Evolutionary conservation across 1,284 basidiomycete genomes (phyloP), one percentile per base, ranked within the genome.

Genomic region (Melampsora larici-populina): DNA sequence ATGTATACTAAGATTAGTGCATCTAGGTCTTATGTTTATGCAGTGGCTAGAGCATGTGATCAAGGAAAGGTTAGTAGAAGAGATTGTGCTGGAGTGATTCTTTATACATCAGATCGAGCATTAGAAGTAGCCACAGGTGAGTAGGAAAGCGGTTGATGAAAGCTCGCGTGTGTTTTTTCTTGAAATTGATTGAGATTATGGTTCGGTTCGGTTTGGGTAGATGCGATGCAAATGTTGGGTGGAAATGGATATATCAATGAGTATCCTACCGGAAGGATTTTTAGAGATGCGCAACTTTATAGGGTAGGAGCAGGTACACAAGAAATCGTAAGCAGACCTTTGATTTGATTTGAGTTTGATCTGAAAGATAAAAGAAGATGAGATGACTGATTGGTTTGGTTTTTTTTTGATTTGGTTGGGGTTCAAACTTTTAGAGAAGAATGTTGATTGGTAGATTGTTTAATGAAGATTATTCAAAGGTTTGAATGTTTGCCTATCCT

Each of bases 1-100:
- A 97, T 97, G 94, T 97, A 97, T 84, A 97, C 94, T 24, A 93
- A 92, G 83, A 86, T 97, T 70, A 92, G 90, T 81, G 92, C 94
- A 5, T 91, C 92, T 77, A 87, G 95, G 74, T 88, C 92, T 40
- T 97, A 97, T 83, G 93, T 96, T 64, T 97, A 97, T 84, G 91
- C 93, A 31, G 94, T 97, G 29, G 93, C 92, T 6, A 87, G 90
- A 81, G 93, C 93, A 24, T 95, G 93, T 82, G 94, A 96, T 84
- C 86, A 86, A 36, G 92, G 92, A 1, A 88, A 90, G 80, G 86
- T 94, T 78, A 94, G 92, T 82, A 87, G 94, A 80, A 86, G 90
- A 82, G 93, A 96, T 82, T 96, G 93, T 81, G 93, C 93, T 21
- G 93, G 93, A 18, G 92, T 92, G 1, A 96, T 97, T 79, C 83